phyloP scores from a whole-genome alignment of 2,329 filamentous ascomycete species.

The Tolypocladium album region DNA sequence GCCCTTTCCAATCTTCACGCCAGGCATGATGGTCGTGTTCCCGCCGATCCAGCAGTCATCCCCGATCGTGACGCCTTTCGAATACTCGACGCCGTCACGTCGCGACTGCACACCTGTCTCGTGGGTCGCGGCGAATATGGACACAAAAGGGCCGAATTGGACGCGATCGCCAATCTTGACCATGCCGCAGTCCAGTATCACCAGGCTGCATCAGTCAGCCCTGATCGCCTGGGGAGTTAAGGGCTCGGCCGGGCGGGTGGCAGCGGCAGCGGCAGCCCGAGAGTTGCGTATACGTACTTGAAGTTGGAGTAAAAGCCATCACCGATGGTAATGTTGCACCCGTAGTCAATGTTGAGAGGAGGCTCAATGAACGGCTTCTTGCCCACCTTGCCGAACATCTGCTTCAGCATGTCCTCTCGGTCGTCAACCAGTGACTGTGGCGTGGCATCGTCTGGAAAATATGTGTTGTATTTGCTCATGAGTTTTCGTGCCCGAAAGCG shows the following conservation, averaged over 20 bases:
- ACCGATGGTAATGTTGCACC: constrained; percentile 52
- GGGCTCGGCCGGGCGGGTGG: not conserved
- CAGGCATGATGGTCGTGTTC: constrained; percentile 36
- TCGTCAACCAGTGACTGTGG: constrained; percentile 25
- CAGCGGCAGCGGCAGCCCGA: not conserved
- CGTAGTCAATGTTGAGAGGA: constrained; percentile 53
- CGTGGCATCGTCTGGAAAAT: constrained; percentile 38
- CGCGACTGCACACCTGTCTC: constrained; percentile 49
- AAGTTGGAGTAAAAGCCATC: constrained; percentile 52
- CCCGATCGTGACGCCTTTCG: constrained; percentile 33
- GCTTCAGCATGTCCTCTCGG: constrained; percentile 33
- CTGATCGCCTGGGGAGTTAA: not conserved
- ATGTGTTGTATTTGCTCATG: constrained; percentile 47
- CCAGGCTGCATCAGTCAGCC: constrained; percentile 24
- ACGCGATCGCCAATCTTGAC: constrained; percentile 62
- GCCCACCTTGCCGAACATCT: constrained; percentile 39
- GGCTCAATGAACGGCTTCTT: constrained; percentile 47
- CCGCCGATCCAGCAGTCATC: constrained; percentile 47
- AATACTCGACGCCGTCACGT: constrained; percentile 35
- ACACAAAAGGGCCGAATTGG: constrained; percentile 61
- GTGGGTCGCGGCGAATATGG: constrained; percentile 61
- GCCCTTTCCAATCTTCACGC: constrained; percentile 41
- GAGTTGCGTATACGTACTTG: constrained; percentile 11
- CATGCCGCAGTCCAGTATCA: constrained; percentile 62
- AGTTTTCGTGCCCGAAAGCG: constrained; percentile 44